phyloP scores from a whole-genome alignment of 2,329 filamentous ascomycete genomes.

The Talaromyces verruculosus region DNA sequence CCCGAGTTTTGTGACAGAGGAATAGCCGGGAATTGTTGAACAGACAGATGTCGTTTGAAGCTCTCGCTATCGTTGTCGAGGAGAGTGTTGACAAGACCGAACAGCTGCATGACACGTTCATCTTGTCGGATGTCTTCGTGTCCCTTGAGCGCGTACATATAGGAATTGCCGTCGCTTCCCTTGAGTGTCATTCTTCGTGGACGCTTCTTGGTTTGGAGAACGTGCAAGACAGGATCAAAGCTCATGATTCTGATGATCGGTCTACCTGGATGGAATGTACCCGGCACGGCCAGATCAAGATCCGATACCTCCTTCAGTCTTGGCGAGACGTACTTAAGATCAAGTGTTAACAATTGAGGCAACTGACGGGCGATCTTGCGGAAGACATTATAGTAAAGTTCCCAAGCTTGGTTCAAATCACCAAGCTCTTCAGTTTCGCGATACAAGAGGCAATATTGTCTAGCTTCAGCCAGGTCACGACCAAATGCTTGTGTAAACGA shows the following conservation, averaged over 20 bases:
- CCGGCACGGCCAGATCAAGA: constrained; percentile 91
- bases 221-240: constrained; percentile 84
- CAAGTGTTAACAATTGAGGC: constrained; percentile 86
- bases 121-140: constrained; percentile 99
- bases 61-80: constrained; percentile 91
- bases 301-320: constrained; percentile 82
- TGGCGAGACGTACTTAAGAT: constrained; percentile 95
- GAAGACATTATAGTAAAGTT: constrained; percentile 98
- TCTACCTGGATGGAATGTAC: constrained; percentile 80
- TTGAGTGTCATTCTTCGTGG: constrained; percentile 84
- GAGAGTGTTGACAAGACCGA: constrained; percentile 94
- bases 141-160: constrained; percentile 93
- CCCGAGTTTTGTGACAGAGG: constrained; percentile 95
- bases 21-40: constrained; percentile 94
- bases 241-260: constrained; percentile 81
- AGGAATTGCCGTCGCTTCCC: constrained; percentile 83
- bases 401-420: constrained; percentile 97
- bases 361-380: constrained; percentile 90
- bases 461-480: constrained; percentile 88
- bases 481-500: constrained; percentile 98
- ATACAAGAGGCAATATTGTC: constrained; percentile 94
- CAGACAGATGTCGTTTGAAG: constrained; percentile 94
- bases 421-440: constrained; percentile 83
- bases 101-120: constrained; percentile 98
- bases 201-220: constrained; percentile 96